Percentiles rank a stretch among this genome's conserved stretches.
phyloP scores from a whole-genome alignment of 2,329 filamentous ascomycete species.

The Penicillium olsonii region DNA sequence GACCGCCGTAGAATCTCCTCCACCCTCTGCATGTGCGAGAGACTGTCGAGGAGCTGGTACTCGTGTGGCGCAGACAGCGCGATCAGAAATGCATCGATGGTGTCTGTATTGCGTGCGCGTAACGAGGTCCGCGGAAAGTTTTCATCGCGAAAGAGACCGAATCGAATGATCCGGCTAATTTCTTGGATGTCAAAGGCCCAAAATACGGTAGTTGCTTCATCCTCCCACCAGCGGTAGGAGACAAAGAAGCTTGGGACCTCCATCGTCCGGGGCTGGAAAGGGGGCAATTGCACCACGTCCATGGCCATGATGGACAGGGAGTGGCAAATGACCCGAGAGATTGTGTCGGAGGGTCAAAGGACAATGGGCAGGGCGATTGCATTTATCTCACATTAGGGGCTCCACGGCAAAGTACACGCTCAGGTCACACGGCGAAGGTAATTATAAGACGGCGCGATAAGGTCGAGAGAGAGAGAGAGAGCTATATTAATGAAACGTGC shows the following conservation, averaged over 20 bases:
- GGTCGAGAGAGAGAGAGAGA: not conserved
- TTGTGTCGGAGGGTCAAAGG: conserved; percentile 9
- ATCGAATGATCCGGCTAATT: conserved; percentile 41
- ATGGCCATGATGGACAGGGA: conserved; percentile 1
- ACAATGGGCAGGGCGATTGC: conserved; percentile 16
- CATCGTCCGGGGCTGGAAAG: conserved; percentile 33
- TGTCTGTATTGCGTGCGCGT: conserved; percentile 33
- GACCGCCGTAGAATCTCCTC: conserved; percentile 42
- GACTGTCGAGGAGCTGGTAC: conserved; percentile 24
- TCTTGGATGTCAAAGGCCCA: conserved; percentile 42
- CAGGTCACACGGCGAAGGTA: conserved; percentile 15
- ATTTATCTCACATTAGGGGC: conserved; percentile 18
- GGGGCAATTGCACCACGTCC: conserved; percentile 27
- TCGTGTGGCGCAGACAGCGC: conserved; percentile 32
- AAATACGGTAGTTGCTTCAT: conserved; percentile 40
- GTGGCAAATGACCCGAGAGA: too few species aligned
- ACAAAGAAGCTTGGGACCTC: conserved; percentile 37
- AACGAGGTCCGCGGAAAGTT: conserved; percentile 38
- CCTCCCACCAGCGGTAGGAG: conserved; percentile 44
- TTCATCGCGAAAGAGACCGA: conserved; percentile 38
- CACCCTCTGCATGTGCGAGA: conserved; percentile 41
- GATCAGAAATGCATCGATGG: conserved; percentile 36
- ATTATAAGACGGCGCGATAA: conserved; percentile 10
- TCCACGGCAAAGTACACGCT: conserved; percentile 13
- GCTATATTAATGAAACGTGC: conserved; percentile 1